phyloP scores from a whole-genome alignment of 352 stramenopile genomes.

The Poterioochromonas sp. region DNA sequence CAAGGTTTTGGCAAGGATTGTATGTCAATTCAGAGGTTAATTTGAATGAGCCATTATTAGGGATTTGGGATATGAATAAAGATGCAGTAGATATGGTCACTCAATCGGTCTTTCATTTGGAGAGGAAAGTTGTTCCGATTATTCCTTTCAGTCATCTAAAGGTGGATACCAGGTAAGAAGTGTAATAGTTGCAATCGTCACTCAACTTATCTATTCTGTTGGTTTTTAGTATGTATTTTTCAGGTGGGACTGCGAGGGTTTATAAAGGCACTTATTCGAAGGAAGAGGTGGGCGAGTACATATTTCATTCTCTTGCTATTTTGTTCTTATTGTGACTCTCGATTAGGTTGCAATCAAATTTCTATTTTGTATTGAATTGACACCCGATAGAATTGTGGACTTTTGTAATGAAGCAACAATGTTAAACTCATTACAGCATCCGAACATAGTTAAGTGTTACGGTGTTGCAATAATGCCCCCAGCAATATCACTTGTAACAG shows the following conservation, averaged over 20 bases:
- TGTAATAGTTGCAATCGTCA: neutral
- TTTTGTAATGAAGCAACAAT: constrained; percentile 41
- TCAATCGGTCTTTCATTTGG: neutral
- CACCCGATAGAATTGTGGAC: constrained; percentile 22
- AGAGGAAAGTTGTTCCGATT: constrained; percentile 12
- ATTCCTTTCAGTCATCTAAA: constrained; percentile 13
- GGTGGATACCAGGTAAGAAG: constrained; percentile 2
- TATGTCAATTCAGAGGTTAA: neutral
- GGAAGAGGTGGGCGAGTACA: neutral
- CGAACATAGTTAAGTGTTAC: constrained; percentile 41
- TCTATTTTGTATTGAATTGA: constrained; percentile 45
- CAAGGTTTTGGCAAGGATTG: constrained; percentile 37
- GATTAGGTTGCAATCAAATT: constrained; percentile 43
- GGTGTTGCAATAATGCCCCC: constrained; percentile 45
- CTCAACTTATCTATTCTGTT: constrained; percentile 1
- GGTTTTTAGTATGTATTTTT: constrained; percentile 29
- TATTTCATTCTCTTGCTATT: neutral
- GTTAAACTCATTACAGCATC: constrained; percentile 38
- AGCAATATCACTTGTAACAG: constrained; percentile 41
- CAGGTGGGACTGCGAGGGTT: constrained; percentile 35
- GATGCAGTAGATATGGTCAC: neutral
- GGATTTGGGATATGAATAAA: constrained; percentile 22
- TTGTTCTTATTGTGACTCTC: neutral
- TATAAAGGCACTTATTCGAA: constrained; percentile 30
- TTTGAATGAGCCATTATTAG: constrained; percentile 30